phyloP scores from a whole-genome alignment of 495 filamentous ascomycete species.

The Usnea hakonensis region DNA sequence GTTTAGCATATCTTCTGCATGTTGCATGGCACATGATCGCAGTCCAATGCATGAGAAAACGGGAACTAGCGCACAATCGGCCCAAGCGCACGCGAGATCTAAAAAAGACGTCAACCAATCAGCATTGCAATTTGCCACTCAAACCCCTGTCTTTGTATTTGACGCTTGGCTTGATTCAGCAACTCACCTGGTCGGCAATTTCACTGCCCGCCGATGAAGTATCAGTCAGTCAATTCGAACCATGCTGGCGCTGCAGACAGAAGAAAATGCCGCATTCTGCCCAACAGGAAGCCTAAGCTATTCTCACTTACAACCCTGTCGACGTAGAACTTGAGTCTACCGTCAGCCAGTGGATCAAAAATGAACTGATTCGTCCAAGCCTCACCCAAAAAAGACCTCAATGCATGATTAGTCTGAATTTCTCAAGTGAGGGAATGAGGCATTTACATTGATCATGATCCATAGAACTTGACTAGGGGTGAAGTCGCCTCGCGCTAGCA shows the following conservation, averaged over 20 bases:
- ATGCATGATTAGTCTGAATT: not conserved
- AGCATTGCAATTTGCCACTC: slow-evolving; percentile 25
- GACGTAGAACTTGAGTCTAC: not conserved
- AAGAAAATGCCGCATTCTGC: not conserved
- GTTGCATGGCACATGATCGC: slow-evolving; percentile 25
- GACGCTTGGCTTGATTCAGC: slow-evolving; percentile 12
- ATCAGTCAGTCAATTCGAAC: not conserved
- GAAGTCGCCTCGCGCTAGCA: slow-evolving; percentile 73
- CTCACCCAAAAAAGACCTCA: slow-evolving; percentile 39
- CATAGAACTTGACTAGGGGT: slow-evolving; percentile 71
- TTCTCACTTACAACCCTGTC: slow-evolving; percentile 8
- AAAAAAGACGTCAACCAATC: slow-evolving; percentile 18
- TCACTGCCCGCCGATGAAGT: slow-evolving; percentile 35
- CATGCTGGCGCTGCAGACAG: not conserved
- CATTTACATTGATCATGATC: slow-evolving; percentile 70
- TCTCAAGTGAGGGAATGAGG: not conserved
- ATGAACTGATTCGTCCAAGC: slow-evolving; percentile 4
- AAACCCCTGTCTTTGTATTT: not conserved
- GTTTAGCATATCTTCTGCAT: slow-evolving; percentile 17
- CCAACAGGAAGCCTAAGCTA: not conserved
- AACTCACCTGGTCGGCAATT: slow-evolving; percentile 39
- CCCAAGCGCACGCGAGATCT: slow-evolving; percentile 30
- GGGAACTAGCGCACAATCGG: slow-evolving; percentile 36
- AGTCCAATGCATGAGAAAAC: slow-evolving; percentile 23
- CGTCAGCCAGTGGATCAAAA: slow-evolving; percentile 7